Evolutionary conservation across 2,329 filamentous ascomycete species (phyloP).

Genomic region (Scopulariopsis brevicaulis): DNA sequence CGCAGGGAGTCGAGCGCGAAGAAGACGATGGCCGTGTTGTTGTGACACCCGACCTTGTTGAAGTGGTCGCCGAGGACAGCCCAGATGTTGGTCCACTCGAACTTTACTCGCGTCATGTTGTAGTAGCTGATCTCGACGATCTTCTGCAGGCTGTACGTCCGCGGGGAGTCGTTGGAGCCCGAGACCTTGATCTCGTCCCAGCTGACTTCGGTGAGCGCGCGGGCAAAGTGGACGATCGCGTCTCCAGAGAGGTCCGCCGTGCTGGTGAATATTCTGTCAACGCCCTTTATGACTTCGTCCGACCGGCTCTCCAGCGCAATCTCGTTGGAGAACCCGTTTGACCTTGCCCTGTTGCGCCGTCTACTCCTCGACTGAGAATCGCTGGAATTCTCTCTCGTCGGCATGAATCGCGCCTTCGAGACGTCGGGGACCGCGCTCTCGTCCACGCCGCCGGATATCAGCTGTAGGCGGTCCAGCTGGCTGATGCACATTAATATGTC

Average conservation of each 20-base stretch:
- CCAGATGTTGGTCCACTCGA: slow-evolving; percentile 98
- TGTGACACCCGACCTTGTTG: slow-evolving; percentile 93
- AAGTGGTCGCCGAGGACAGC: slow-evolving; percentile 96
- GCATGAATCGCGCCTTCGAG: slow-evolving; percentile 65
- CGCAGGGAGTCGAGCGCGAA: slow-evolving; percentile 93
- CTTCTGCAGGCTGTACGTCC: slow-evolving; percentile 96
- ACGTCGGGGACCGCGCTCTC: slow-evolving; percentile 89
- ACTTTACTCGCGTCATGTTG: slow-evolving; percentile 97
- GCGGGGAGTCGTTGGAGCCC: slow-evolving; percentile 85
- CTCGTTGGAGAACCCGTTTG: slow-evolving; percentile 53
- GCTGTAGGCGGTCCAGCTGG: slow-evolving; percentile 86
- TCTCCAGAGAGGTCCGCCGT: slow-evolving; percentile 88
- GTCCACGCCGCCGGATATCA: slow-evolving; percentile 90
- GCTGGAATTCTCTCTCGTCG: slow-evolving; percentile 19
- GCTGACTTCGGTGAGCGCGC: slow-evolving; percentile 85
- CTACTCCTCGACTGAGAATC: slow-evolving; percentile 36
- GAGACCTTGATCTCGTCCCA: slow-evolving; percentile 99
- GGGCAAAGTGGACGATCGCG: slow-evolving; percentile 91
- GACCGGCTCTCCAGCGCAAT: slow-evolving; percentile 88
- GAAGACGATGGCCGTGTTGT: slow-evolving; percentile 93
- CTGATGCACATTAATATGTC: slow-evolving; percentile 92
- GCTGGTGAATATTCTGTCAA: slow-evolving; percentile 94
- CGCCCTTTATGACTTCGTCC: slow-evolving; percentile 81
- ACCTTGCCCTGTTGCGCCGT: slow-evolving; percentile 31
- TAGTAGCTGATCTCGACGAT: slow-evolving; percentile 98